Conservation (phyloP, 257 asterid genomes). For the Misopates orontium region DNA sequence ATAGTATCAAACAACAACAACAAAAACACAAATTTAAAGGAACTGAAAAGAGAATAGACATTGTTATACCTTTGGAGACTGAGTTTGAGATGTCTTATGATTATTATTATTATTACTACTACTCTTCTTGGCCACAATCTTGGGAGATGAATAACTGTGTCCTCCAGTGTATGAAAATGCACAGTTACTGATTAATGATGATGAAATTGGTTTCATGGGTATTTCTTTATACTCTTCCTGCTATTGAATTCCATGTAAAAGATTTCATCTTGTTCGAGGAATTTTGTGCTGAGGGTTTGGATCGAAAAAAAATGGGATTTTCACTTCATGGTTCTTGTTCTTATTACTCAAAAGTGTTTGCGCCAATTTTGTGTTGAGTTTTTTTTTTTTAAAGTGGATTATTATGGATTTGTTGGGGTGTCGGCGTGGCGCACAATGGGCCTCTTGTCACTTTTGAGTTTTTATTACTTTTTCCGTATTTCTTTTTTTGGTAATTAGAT, state of each 20-base stretch:
- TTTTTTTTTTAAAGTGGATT: too few relatives aligned
- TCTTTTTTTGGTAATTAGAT: too few relatives aligned
- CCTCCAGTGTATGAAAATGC: slow-evolving; percentile 40
- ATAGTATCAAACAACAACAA: not conserved
- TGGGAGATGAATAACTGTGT: slow-evolving; percentile 33
- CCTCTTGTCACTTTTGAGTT: slow-evolving; percentile 22
- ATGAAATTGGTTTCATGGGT: slow-evolving; percentile 60
- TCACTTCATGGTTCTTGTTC: too few relatives aligned
- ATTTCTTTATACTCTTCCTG: slow-evolving; percentile 21
- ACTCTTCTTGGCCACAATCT: slow-evolving; percentile 66
- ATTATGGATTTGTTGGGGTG: not conserved
- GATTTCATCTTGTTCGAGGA: slow-evolving; percentile 17
- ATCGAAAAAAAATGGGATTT: too few relatives aligned
- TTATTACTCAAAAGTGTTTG: too few relatives aligned
- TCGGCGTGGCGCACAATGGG: slow-evolving; percentile 17
- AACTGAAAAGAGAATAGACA: too few relatives aligned
- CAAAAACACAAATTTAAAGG: too few relatives aligned
- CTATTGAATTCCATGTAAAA: slow-evolving; percentile 31
- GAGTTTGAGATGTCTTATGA: slow-evolving; percentile 47
- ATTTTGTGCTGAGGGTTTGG: too few relatives aligned
- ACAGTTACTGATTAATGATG: slow-evolving; percentile 33
- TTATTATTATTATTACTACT: too few relatives aligned
- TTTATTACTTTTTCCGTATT: too few relatives aligned
- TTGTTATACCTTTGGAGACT: slow-evolving; percentile 69
- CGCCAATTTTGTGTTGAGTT: too few relatives aligned